These are phyloP conservation scores for Botrytis elliptica DNA, from an alignment of 2,329 filamentous ascomycete genomes.

Conservation along the genomic window DNA sequence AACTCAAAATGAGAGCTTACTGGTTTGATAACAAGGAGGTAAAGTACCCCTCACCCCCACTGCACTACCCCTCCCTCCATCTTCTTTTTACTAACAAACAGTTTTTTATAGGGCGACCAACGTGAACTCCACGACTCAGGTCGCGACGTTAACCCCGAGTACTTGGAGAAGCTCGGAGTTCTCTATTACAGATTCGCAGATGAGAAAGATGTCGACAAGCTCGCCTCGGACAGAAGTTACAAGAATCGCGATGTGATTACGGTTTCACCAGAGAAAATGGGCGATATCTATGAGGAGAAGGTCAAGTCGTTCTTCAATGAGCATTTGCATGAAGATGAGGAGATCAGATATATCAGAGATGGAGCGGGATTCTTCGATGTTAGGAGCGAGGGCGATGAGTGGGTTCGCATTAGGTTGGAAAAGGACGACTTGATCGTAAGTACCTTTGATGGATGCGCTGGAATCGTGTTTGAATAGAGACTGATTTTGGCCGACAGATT, in stretches of 20 bases:
- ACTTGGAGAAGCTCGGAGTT: slow-evolving; percentile 75
- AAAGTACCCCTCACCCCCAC: slow-evolving; percentile 34
- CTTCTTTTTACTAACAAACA: slow-evolving; percentile 24
- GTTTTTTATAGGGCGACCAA: slow-evolving; percentile 73
- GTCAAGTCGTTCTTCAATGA: slow-evolving; percentile 93
- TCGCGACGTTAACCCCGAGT: slow-evolving; percentile 59
- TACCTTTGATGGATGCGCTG: not conserved
- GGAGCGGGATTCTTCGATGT: slow-evolving; percentile 95
- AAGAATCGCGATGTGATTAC: slow-evolving; percentile 93
- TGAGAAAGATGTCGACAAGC: slow-evolving; percentile 65
- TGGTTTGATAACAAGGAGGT: slow-evolving; percentile 68
- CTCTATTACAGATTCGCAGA: slow-evolving; percentile 69
- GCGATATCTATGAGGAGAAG: slow-evolving; percentile 85
- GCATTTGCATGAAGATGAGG: slow-evolving; percentile 97
- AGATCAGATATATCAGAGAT: slow-evolving; percentile 91
- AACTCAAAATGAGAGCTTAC: slow-evolving; percentile 64
- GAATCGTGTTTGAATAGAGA: not conserved
- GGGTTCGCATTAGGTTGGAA: slow-evolving; percentile 82
- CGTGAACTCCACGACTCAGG: slow-evolving; percentile 87
- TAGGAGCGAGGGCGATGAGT: slow-evolving; percentile 75
- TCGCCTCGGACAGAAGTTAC: slow-evolving; percentile 77
- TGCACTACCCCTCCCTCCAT: slow-evolving; percentile 9
- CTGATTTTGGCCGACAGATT: slow-evolving; percentile 48
- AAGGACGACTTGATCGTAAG: slow-evolving; percentile 76
- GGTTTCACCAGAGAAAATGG: slow-evolving; percentile 83